Percentiles rank a stretch among this genome's conserved stretches.
These are phyloP conservation scores for Symbiodinium pilosum DNA, from an alignment of 73 alveolate species.

Conservation along the genomic window DNA sequence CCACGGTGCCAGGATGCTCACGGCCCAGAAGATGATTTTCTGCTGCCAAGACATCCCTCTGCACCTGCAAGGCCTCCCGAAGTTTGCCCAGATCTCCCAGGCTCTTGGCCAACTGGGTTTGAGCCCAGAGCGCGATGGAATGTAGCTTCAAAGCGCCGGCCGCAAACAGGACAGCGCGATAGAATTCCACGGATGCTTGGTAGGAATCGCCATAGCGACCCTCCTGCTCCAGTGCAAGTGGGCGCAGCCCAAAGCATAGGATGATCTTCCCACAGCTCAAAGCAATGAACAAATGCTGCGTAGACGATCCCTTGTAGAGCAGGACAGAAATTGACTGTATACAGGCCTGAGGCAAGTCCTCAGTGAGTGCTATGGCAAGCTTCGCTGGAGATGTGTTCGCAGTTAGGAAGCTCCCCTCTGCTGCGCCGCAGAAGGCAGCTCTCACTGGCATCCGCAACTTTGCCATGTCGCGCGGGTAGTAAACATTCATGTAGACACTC, in stretches of 20 bases:
- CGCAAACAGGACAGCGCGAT: background rate
- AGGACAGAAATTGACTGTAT: background rate
- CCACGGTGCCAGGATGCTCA: background rate
- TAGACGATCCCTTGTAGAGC: constrained; percentile 11
- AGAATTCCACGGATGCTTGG: background rate
- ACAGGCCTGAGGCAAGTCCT: constrained; percentile 68
- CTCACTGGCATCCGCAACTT: background rate
- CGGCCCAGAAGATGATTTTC: background rate
- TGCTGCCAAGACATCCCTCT: background rate
- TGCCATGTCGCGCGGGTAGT: background rate
- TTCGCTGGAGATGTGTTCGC: constrained; percentile 32
- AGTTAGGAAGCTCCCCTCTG: background rate
- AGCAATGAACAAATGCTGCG: constrained; percentile 47
- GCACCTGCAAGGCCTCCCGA: background rate
- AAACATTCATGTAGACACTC: background rate
- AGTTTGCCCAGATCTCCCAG: background rate
- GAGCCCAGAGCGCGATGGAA: background rate
- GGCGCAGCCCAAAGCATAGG: constrained; percentile 31
- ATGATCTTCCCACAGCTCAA: constrained; percentile 14
- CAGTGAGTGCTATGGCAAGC: constrained; percentile 30
- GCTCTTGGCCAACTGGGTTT: constrained; percentile 27
- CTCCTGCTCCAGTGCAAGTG: constrained; percentile 7
- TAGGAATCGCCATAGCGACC: constrained; percentile 63
- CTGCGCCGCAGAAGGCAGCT: background rate
- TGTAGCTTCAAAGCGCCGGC: background rate